These are phyloP conservation scores for Allium cepa DNA, from an alignment of 106 monocot species.

Conservation along the genomic window DNA sequence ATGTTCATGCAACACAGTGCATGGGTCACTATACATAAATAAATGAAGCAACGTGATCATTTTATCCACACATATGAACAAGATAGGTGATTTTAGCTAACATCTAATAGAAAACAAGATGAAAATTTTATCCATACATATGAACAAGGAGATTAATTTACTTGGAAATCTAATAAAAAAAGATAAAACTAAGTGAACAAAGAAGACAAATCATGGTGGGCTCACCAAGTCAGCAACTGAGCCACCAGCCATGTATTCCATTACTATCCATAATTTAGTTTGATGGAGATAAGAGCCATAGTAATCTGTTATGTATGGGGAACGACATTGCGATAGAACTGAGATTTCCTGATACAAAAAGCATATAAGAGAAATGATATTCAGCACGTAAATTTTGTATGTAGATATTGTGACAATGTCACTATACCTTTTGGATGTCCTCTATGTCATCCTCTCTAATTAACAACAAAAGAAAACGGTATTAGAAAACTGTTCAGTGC, in stretches of 20 bases:
- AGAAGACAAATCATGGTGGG: background rate
- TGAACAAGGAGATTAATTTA: no score
- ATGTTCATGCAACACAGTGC: no score
- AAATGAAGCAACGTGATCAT: no score
- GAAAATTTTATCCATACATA: no score
- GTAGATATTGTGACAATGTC: background rate
- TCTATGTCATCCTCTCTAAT: slow-evolving; percentile 96
- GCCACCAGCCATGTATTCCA: slow-evolving; percentile 99
- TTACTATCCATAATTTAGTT: slow-evolving; percentile 92
- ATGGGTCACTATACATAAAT: no score
- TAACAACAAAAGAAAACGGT: background rate
- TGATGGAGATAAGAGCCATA: slow-evolving; percentile 92
- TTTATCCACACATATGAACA: no score
- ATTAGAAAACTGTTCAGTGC: background rate
- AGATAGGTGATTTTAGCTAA: no score
- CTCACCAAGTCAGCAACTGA: slow-evolving; percentile 91
- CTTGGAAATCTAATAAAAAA: background rate
- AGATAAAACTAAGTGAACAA: background rate
- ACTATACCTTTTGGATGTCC: slow-evolving; percentile 92
- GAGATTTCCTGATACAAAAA: slow-evolving; percentile 72
- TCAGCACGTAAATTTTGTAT: background rate
- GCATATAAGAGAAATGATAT: background rate
- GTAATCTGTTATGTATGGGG: slow-evolving; percentile 92
- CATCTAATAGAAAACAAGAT: background rate
- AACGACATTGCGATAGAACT: slow-evolving; percentile 85